Evolutionary conservation across 176 grass and related monocot species (phyloP).

Genomic region (Rhipidocladum racemiflorum): DNA sequence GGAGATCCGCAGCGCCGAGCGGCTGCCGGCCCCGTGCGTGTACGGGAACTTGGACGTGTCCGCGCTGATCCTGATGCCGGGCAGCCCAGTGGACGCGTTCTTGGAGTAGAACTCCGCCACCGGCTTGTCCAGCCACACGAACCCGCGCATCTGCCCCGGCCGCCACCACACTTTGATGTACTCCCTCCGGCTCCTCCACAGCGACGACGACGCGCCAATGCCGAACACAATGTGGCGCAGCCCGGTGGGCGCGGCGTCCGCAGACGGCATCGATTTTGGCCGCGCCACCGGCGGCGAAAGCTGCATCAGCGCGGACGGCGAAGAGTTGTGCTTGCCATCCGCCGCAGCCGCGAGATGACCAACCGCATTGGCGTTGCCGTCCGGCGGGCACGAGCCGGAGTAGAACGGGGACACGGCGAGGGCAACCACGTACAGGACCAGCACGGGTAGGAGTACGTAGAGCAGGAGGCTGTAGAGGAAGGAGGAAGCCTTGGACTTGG

Average conservation of each 20-base stretch:
- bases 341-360: not conserved
- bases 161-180: conserved; percentile 52
- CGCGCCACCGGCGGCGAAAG: not conserved
- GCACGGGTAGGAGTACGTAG: not conserved
- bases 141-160: conserved; percentile 34
- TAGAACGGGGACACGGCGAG: not conserved
- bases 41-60: conserved; percentile 40
- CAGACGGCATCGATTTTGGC: too few species aligned
- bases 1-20: conserved; percentile 45
- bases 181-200: conserved; percentile 37
- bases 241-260: conserved; percentile 5
- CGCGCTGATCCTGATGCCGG: conserved; percentile 26
- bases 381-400: not conserved
- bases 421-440: not conserved
- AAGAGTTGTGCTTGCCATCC: too few species aligned
- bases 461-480: conserved; percentile 15
- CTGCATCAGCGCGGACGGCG: not conserved
- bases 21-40: conserved; percentile 37
- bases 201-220: conserved; percentile 35
- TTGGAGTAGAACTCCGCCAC: conserved; percentile 21
- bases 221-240: conserved; percentile 52
- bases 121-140: conserved; percentile 47
- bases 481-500: conserved; percentile 13
- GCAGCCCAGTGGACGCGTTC: not conserved
- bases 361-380: not conserved